Conservation (phyloP, 129 eudicot genomes). For the Pseudognaphalium luteoalbum region DNA sequence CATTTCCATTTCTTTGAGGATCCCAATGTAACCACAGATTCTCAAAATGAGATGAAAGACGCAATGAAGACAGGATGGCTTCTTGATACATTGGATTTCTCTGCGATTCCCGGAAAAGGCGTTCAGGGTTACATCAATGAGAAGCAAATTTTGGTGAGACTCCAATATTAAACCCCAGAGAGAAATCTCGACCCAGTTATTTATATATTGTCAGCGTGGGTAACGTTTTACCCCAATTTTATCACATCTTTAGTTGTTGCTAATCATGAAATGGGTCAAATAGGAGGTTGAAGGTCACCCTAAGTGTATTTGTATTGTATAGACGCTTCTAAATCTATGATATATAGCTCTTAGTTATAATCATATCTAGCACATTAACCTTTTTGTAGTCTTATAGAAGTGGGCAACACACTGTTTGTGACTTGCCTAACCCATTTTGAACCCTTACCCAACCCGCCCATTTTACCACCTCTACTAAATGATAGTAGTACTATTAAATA, state of each 20-base stretch:
- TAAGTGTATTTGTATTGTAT: background rate
- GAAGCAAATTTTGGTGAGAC: constrained; percentile 71
- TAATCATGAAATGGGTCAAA: constrained; percentile 10
- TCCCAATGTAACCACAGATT: constrained; percentile 42
- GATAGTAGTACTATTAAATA: background rate
- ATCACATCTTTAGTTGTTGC: background rate
- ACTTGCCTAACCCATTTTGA: background rate
- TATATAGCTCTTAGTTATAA: background rate
- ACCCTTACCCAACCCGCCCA: background rate
- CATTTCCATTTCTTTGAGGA: constrained; percentile 88
- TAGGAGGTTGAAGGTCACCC: background rate
- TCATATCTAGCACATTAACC: background rate
- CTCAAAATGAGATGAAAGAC: constrained; percentile 28
- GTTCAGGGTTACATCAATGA: constrained; percentile 61
- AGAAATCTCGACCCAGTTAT: background rate
- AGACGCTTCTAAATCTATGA: background rate
- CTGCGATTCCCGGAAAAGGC: constrained; percentile 86
- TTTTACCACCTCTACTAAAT: background rate
- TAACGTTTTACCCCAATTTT: background rate
- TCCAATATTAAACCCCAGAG: background rate
- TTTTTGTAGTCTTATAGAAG: background rate
- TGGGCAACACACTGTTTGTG: background rate
- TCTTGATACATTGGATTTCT: constrained; percentile 62
- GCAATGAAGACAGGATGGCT: constrained; percentile 69
- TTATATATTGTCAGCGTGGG: background rate